Percentiles rank a stretch among this genome's conserved stretches.
Conservation (phyloP, 805 yeast genomes). For the Candida silvicultrix region DNA sequence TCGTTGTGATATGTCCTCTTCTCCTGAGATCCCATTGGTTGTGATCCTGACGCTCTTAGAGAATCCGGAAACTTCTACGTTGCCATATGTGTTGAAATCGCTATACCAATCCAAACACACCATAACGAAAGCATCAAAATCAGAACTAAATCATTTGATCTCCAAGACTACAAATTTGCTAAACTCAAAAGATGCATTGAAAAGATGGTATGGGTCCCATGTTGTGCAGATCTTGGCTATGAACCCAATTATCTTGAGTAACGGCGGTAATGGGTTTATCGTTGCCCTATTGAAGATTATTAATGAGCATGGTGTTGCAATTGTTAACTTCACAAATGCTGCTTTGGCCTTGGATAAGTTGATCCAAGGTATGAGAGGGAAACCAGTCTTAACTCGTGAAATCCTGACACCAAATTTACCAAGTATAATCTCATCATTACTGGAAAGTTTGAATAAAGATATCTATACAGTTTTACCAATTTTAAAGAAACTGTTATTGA, state of each 20-base stretch:
- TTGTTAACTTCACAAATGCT: conserved; percentile 25
- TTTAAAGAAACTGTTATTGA: conserved; percentile 36
- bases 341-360: conserved; percentile 23
- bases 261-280: conserved; percentile 32
- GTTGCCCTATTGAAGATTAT: conserved; percentile 29
- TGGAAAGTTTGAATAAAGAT: conserved; percentile 37
- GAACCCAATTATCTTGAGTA: conserved; percentile 23
- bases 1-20: too few relatives aligned
- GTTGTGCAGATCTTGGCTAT: conserved; percentile 20
- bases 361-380: conserved; percentile 53
- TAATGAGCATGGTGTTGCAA: conserved; percentile 21
- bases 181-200: conserved; percentile 26
- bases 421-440: conserved; percentile 45
- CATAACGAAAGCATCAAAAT: conserved; percentile 37
- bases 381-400: conserved; percentile 81
- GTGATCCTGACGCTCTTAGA: conserved; percentile 16
- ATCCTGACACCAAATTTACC: conserved; percentile 74
- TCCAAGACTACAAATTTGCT: conserved; percentile 26
- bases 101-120: conserved; percentile 19
- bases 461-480: conserved; percentile 29
- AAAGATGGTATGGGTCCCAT: conserved; percentile 31
- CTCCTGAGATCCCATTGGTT: conserved; percentile 20
- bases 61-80: conserved; percentile 11
- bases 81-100: conserved; percentile 18
- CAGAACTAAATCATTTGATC: conserved; percentile 44